phyloP scores from a whole-genome alignment of 306 rosid species.

The Pyrus pyrifolia region DNA sequence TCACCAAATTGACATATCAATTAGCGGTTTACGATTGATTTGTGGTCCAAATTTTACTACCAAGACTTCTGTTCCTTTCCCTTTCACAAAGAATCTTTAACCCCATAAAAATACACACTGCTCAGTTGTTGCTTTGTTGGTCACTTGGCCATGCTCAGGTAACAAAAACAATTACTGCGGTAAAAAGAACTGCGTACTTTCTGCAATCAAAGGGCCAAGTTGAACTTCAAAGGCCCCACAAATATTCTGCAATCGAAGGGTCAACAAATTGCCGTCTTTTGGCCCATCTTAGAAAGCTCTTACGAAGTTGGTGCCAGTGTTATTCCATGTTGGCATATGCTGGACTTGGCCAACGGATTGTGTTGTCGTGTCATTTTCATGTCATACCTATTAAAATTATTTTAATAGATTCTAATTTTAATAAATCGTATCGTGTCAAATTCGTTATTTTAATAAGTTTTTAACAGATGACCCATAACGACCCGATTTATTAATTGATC shows the following conservation, averaged over 20 bases:
- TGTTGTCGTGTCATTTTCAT: no score
- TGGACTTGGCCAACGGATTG: no score
- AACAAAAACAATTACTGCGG: neutral
- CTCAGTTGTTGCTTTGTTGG: no score
- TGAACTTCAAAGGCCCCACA: neutral
- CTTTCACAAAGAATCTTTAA: constrained; percentile 7
- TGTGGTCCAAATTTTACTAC: constrained; percentile 21
- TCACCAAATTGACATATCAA: constrained; percentile 7
- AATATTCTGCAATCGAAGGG: neutral
- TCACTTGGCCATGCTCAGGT: neutral
- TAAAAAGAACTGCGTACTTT: neutral
- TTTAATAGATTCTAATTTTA: no score
- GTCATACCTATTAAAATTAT: no score
- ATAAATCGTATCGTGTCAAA: no score
- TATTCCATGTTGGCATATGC: neutral
- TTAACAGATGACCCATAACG: no score
- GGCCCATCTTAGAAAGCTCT: neutral
- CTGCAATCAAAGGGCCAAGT: neutral
- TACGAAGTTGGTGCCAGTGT: neutral
- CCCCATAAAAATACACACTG: neutral
- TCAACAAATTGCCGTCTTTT: neutral
- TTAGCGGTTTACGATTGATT: constrained; percentile 1
- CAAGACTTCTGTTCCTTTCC: neutral
- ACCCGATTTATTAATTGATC: no score
- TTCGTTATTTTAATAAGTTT: no score